Base-by-base conservation (phyloP, 169 alveolate genomes). In the Plasmodium sp. region DNA sequence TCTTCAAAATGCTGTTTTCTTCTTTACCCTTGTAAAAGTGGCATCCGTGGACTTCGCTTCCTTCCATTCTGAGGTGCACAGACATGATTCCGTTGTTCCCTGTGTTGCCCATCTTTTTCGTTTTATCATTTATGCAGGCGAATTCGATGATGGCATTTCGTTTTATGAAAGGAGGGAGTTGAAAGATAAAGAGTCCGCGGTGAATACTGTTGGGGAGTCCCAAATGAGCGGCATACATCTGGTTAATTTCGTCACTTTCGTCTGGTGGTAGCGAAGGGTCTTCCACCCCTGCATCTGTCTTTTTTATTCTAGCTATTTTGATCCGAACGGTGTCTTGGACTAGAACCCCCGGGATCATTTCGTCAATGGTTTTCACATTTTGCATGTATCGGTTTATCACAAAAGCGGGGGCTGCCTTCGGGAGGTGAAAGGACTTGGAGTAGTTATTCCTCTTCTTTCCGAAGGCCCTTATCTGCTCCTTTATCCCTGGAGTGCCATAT, bases 61-160 rank as follows among this genome's bases (percentile, higher is more conserved):
- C 94, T 22, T 18, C 34, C 0, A 31, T 31, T 43, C 83, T 79
- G 22, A 90, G 14, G 31, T 90, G 72, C 2, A 90, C 83, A 51
- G 88, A 79, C 91, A 90, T 90, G 9, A 90, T 80, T 1, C 94
- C 94, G 10, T 62, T 90, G n/a, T 90, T 90, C 22, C 94, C 94
- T 33, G 41, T 31, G 12, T 80, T 79, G 10, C 48, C 62, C 45
- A 58, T 31, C 18, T 80, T 81, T 48, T 27, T 71, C 22, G 91
- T 90, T 3, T 62, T 62, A 54, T 51, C 75, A 90, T 90, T 90
- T 5, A 80, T 81, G 41, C 94, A 90, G 3, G 75, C 33, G 48
- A 90, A 90, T 80, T 90, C 91, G 5, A 90, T 79, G 7, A 48
- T 67, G 22, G 72, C 67, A 58, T 90, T 58, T 41, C 56, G 45